Percentiles rank a stretch among this genome's conserved stretches.
Evolutionary conservation across 75 land plant genomes (phyloP).

Genomic region (Larix kaempferi): DNA sequence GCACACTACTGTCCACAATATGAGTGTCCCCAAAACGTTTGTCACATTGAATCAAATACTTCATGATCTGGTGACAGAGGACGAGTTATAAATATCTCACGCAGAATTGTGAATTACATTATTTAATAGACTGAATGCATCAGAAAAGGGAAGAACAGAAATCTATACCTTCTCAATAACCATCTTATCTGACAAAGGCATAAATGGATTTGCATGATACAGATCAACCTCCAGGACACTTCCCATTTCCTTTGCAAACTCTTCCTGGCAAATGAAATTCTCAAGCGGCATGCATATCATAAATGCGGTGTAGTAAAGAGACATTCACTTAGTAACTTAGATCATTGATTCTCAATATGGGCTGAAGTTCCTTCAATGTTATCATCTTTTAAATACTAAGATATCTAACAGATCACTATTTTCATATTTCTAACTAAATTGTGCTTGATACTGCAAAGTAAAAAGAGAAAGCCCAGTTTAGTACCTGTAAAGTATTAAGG

Average conservation of each 20-base stretch:
- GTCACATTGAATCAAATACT: conserved; percentile 29
- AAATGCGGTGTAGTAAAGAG: neutral
- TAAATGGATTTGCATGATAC: conserved; percentile 38
- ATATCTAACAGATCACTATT: neutral
- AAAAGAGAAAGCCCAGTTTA: neutral
- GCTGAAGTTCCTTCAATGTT: too few relatives aligned
- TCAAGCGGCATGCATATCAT: conserved; percentile 8
- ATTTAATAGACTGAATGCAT: neutral
- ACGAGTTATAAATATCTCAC: neutral
- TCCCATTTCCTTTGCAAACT: conserved; percentile 23
- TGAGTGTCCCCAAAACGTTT: conserved; percentile 13
- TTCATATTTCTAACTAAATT: neutral
- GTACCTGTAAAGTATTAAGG: conserved; percentile 34
- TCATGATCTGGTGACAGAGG: neutral
- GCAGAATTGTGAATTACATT: neutral
- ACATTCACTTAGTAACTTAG: neutral
- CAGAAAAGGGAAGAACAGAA: neutral
- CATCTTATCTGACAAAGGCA: conserved; percentile 27
- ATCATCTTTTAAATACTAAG: neutral
- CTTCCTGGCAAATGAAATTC: conserved; percentile 18
- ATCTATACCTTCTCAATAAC: conserved; percentile 26
- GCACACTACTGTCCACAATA: conserved; percentile 31
- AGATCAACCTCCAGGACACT: conserved; percentile 45
- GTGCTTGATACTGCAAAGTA: neutral
- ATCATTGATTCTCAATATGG: too few relatives aligned